Conservation (phyloP, 331 rosid species). For the Quercus tomentella region DNA sequence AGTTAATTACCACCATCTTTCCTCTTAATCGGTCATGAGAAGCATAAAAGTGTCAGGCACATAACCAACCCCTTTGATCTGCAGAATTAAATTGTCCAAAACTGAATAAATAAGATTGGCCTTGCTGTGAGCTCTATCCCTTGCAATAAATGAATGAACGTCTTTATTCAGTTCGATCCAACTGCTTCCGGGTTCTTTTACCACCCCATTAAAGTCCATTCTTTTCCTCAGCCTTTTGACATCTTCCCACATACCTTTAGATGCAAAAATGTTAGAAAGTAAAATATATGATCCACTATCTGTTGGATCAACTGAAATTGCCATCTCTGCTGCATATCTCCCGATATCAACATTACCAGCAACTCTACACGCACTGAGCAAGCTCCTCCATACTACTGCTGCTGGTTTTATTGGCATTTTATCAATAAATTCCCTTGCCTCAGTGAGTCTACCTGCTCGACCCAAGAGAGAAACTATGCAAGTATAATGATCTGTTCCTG, state of each 20-base stretch:
- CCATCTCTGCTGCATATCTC: slow-evolving; percentile 77
- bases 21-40: slow-evolving; percentile 34
- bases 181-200: slow-evolving; percentile 82
- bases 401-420: slow-evolving; percentile 72
- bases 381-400: slow-evolving; percentile 84
- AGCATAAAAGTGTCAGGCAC: slow-evolving; percentile 30
- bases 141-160: slow-evolving; percentile 52
- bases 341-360: slow-evolving; percentile 74
- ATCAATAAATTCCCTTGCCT: slow-evolving; percentile 68
- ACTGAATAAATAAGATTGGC: slow-evolving; percentile 31
- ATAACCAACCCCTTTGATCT: slow-evolving; percentile 48
- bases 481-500: slow-evolving; percentile 81
- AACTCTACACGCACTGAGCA: slow-evolving; percentile 78
- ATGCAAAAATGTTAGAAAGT: slow-evolving; percentile 86
- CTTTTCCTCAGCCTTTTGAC: slow-evolving; percentile 57
- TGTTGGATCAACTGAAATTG: slow-evolving; percentile 60
- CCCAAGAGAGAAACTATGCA: slow-evolving; percentile 83
- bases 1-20: slow-evolving; percentile 9
- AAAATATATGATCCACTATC: slow-evolving; percentile 81
- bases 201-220: slow-evolving; percentile 63
- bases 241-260: slow-evolving; percentile 83
- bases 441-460: slow-evolving; percentile 56
- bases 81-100: slow-evolving; percentile 47
- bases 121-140: slow-evolving; percentile 40
- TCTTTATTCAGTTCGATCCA: slow-evolving; percentile 72